Base-by-base conservation (phyloP, 495 filamentous ascomycete genomes). In the Chaetomium fimeti region DNA sequence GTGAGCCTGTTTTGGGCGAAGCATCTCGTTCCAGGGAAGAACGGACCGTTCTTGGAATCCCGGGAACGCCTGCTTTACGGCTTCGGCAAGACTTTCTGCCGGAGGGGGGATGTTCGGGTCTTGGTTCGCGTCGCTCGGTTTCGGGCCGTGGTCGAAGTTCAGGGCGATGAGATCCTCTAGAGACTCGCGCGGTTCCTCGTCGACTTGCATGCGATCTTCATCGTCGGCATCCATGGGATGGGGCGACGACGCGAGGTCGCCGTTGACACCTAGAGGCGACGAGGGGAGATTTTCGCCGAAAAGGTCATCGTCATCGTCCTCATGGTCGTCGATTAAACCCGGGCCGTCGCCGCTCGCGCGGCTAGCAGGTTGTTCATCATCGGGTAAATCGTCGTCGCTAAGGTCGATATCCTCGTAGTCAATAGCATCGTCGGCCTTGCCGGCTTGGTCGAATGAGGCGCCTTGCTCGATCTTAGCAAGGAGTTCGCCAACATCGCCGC, bases 391-490 rank as follows among this genome's bases (percentile, higher is more conserved):
- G 62, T 70, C 82, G 61, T 89, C 87, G 56, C 78, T 80, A 72
- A 96, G 87, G 74, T 96, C 93, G 73, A 96, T 89, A 74, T 96
- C 93, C 72, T 91, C 93, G 68, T 87, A 99, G 76, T 99, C 94
- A 63, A 76, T 67, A 54, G 78, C 79, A 69, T 82, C 75, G 40
- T 75, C 79, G 56, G 77, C 78, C 60, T 78, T 79, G 59, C 69
- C 69, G 18, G 61, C 63, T 58, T 80, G 74, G 62, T 75, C 73
- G 61, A 79, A 74, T 11, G 62, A 63, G 48, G 62, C 71, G 52
- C 67, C 71, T 9, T 66, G 59, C 5, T 56, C 48, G 43, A 76
- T 45, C n/a, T 75, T 69, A 59, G 60, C 25, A 24, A 70, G 54
- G 20, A 76, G 28, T 13, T 68, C 60, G 24, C 32, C 57, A 25